Percentiles rank a stretch among this genome's conserved stretches.
These are phyloP conservation scores for Cupressus sempervirens DNA, from an alignment of 75 land plant species.

Conservation along the genomic window DNA sequence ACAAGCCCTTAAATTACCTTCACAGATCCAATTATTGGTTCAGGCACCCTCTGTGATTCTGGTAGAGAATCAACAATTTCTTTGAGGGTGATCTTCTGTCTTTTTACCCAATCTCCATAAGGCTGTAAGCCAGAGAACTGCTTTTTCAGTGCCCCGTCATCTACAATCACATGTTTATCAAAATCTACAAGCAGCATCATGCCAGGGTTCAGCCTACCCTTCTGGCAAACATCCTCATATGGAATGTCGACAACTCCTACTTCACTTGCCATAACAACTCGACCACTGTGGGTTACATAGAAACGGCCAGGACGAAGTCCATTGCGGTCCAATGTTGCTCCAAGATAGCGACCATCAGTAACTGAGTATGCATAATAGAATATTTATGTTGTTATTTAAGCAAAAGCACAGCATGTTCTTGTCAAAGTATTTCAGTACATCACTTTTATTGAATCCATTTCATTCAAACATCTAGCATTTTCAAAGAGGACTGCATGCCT, in stretches of 20 bases:
- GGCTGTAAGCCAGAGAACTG: slow-evolving; percentile 74
- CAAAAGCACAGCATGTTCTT: background rate
- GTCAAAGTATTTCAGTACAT: background rate
- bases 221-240: slow-evolving; percentile 76
- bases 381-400: background rate
- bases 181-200: slow-evolving; percentile 99
- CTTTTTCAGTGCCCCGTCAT: slow-evolving; percentile 90
- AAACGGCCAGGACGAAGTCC: slow-evolving; percentile 96
- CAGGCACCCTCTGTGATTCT: slow-evolving; percentile 47
- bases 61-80: slow-evolving; percentile 78
- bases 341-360: slow-evolving; percentile 97
- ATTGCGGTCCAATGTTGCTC: slow-evolving; percentile 96
- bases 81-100: slow-evolving; percentile 76
- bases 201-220: slow-evolving; percentile 97
- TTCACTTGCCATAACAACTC: slow-evolving; percentile 99
- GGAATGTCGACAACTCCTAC: slow-evolving; percentile 97
- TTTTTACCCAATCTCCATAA: slow-evolving; percentile 87
- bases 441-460: background rate
- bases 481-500: background rate
- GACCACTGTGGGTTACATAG: slow-evolving; percentile 84
- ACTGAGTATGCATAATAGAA: slow-evolving; percentile 37
- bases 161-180: slow-evolving; percentile 90
- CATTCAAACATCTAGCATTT: background rate
- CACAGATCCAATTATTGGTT: slow-evolving; percentile 57
- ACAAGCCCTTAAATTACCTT: slow-evolving; percentile 36